Evolutionary conservation across 2,329 filamentous ascomycete species (phyloP).

Genomic region (Nakataea oryzae): DNA sequence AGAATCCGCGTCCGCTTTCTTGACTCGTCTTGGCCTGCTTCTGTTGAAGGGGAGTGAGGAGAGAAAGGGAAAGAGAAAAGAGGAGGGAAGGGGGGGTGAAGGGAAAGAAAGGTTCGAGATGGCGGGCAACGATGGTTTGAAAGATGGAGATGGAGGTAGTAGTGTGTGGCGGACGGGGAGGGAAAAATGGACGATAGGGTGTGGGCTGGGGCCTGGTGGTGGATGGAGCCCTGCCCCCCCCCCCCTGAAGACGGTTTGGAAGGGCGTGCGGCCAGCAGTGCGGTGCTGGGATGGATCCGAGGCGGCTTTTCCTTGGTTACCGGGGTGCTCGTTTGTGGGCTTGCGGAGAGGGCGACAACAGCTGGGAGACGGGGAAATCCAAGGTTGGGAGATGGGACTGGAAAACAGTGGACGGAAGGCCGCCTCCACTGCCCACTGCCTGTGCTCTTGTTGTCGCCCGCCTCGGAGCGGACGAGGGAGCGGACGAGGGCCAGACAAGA

Average conservation of each 20-base stretch:
- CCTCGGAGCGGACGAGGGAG: neutral
- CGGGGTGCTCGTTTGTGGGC: neutral
- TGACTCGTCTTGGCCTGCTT: too few species aligned
- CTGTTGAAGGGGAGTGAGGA: slow-evolving; percentile 2
- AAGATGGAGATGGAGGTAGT: neutral
- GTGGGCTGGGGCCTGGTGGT: slow-evolving; percentile 9
- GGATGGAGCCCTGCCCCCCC: neutral
- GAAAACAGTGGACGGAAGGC: neutral
- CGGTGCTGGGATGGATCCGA: neutral
- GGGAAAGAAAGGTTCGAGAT: neutral
- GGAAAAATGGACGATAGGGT: neutral
- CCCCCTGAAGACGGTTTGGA: slow-evolving; percentile 6
- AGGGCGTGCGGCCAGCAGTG: neutral
- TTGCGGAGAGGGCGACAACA: slow-evolving; percentile 4
- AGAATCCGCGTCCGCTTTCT: neutral
- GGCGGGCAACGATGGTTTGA: neutral
- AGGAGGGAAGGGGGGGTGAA: slow-evolving; percentile 12
- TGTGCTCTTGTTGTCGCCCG: neutral
- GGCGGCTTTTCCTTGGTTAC: neutral
- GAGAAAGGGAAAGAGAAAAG: slow-evolving; percentile 7
- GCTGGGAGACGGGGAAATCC: neutral
- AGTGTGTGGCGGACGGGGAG: neutral
- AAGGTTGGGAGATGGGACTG: neutral
- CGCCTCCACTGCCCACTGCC: neutral
- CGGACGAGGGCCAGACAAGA: neutral